Base-by-base conservation (phyloP, 805 yeast genomes). In the Kregervanrija delftensis region DNA sequence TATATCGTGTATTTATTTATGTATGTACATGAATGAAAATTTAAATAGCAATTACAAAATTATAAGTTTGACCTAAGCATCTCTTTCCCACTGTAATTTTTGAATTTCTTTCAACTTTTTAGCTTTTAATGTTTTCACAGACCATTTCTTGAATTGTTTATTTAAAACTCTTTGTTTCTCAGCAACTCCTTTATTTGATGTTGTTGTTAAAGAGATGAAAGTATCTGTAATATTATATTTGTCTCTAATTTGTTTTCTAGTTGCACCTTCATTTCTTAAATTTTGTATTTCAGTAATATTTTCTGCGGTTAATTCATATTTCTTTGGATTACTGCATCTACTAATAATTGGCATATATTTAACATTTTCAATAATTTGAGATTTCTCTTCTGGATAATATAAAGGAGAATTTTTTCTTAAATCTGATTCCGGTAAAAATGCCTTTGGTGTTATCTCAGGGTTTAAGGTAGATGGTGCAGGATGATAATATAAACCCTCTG, bases 381-480 rank as follows among this genome's bases (percentile, higher is more conserved):
- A 28, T 4, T 47, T 45, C 35, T 56, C 53, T 39, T 59, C 61
- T 1, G 63, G 64, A 30, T 51, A 54, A 41, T 65, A 64, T 10
- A 53, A 39, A 2, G 48, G 45, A 8, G 65, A 56, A 3, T 15
- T 17, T 37, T 56, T 56, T 48, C 69, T 56, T 13, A 56, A 53
- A 44, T 65, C 70, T 1, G 46, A 10, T 3, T 52, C 53, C 2
- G 70, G 68, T 35, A 66, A 45, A 38, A 65, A 64, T 1, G 63
- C 61, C 45, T 57, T 60, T 30, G 70, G 70, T 3, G 68, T 66
- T 11, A 58, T 48, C 40, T 55, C 54, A 8, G 67, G 64, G 22
- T 56, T 55, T 35, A 55, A 49, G 5, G 63, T 52, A 1, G 69
- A 59, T 33, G 69, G 70, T 11, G 70, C 59, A 32, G 70, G 70